Conservation (phyloP, 495 filamentous ascomycete species). For the Penicillium atrosanguineum region DNA sequence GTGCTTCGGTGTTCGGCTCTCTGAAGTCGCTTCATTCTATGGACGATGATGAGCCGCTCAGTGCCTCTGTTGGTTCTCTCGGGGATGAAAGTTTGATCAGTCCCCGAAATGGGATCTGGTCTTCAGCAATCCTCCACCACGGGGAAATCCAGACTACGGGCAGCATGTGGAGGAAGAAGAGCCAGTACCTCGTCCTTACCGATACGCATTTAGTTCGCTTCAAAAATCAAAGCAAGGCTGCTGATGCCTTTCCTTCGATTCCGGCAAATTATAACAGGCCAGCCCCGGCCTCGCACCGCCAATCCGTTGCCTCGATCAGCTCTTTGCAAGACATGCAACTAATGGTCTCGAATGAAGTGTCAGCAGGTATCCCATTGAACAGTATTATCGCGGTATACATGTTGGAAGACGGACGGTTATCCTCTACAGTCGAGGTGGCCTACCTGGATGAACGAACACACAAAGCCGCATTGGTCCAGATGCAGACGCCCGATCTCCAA, state of each 20-base stretch:
- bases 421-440: constrained; percentile 76
- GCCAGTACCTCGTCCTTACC: constrained; percentile 88
- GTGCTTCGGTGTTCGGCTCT: constrained; percentile 57
- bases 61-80: constrained; percentile 33
- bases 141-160: constrained; percentile 79
- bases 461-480: constrained; percentile 57
- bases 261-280: constrained; percentile 40
- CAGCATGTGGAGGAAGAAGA: constrained; percentile 79
- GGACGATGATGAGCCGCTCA: constrained; percentile 48
- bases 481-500: constrained; percentile 69
- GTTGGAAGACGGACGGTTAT: constrained; percentile 74
- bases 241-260: constrained; percentile 61
- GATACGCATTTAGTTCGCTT: constrained; percentile 79
- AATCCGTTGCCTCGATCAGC: constrained; percentile 57
- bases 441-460: constrained; percentile 70
- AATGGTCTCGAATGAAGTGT: constrained; percentile 45
- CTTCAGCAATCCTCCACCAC: constrained; percentile 56
- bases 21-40: constrained; percentile 50
- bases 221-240: constrained; percentile 69
- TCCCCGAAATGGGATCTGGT: constrained; percentile 38
- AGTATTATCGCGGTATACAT: constrained; percentile 76
- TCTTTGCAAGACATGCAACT: constrained; percentile 63
- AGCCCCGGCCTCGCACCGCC: constrained; percentile 39
- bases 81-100: constrained; percentile 29
- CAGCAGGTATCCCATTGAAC: constrained; percentile 60